These are phyloP conservation scores for Elsinoe fawcettii DNA, from an alignment of 2,329 filamentous ascomycete genomes.

Conservation along the genomic window DNA sequence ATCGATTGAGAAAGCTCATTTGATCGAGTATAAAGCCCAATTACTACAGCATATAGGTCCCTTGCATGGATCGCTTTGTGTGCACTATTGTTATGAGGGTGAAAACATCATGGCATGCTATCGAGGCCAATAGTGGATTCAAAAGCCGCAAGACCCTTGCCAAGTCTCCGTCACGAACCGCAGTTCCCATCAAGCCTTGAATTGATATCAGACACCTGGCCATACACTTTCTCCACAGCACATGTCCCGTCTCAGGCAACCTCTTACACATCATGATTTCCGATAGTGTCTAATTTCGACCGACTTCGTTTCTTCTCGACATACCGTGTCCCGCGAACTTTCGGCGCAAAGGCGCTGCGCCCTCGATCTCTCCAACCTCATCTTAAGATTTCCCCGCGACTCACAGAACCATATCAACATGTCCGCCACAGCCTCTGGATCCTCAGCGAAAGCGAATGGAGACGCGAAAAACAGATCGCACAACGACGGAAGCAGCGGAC, in stretches of 20 bases:
- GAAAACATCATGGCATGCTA: too few species aligned
- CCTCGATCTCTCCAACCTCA: neutral
- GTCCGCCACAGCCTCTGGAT: slow-evolving; percentile 40
- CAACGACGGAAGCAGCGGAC: slow-evolving; percentile 67
- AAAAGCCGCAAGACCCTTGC: neutral
- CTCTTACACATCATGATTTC: neutral
- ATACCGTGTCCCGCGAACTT: neutral
- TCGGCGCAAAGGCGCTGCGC: neutral
- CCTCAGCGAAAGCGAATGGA: slow-evolving; percentile 29
- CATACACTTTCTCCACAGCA: neutral
- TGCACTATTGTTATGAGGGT: too few species aligned
- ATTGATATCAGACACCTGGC: slow-evolving; percentile 9
- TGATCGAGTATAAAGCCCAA: too few species aligned
- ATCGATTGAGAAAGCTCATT: too few species aligned
- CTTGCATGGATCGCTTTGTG: too few species aligned
- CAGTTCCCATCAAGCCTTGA: neutral
- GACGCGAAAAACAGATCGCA: slow-evolving; percentile 50
- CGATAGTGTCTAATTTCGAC: neutral
- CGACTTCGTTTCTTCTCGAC: neutral
- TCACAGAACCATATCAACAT: slow-evolving; percentile 18
- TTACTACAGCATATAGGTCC: too few species aligned
- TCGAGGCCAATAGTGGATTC: too few species aligned
- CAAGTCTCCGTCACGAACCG: neutral
- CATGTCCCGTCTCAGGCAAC: neutral
- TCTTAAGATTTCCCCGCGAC: neutral